Conservation (phyloP, 1,284 basidiomycete genomes). For the Fomitopsis betulina region DNA sequence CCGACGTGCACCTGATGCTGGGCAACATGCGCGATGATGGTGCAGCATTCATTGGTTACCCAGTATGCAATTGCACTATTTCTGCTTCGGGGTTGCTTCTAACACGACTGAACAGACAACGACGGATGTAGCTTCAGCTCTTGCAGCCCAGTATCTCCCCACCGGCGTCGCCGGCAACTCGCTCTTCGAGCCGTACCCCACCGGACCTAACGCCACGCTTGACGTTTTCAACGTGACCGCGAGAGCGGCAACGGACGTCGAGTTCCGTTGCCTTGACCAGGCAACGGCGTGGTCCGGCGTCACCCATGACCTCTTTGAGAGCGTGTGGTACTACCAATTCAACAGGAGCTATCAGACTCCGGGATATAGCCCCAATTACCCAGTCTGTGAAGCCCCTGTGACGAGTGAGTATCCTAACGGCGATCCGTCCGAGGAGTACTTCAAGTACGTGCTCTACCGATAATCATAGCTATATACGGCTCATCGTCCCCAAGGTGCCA, state of each 20-base stretch:
- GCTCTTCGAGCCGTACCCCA: conserved; percentile 28
- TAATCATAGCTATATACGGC: too few relatives aligned
- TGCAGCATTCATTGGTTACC: conserved; percentile 30
- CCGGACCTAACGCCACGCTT: conserved; percentile 24
- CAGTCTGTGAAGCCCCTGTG: conserved; percentile 31
- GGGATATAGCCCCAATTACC: conserved; percentile 33
- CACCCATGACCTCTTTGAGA: conserved; percentile 28
- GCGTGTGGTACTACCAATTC: conserved; percentile 34
- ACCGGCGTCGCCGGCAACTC: conserved; percentile 13
- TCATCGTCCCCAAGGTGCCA: too few relatives aligned
- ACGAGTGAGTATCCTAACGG: conserved; percentile 29
- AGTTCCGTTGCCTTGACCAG: conserved; percentile 37
- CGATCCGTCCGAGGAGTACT: conserved; percentile 28
- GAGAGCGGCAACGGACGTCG: conserved; percentile 29
- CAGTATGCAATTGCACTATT: conserved; percentile 12
- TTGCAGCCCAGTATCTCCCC: conserved; percentile 13
- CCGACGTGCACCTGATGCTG: conserved; percentile 41
- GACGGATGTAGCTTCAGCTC: conserved; percentile 17
- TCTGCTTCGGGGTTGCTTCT: neutral
- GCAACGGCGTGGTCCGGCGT: conserved; percentile 30
- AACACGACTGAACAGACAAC: conserved; percentile 10
- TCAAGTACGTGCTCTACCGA: conserved; percentile 19
- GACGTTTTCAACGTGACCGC: conserved; percentile 34
- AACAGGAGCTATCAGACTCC: conserved; percentile 32
- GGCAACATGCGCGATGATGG: conserved; percentile 40